Base-by-base conservation (phyloP, 805 yeast species). In the Clavispora vitiphila region DNA sequence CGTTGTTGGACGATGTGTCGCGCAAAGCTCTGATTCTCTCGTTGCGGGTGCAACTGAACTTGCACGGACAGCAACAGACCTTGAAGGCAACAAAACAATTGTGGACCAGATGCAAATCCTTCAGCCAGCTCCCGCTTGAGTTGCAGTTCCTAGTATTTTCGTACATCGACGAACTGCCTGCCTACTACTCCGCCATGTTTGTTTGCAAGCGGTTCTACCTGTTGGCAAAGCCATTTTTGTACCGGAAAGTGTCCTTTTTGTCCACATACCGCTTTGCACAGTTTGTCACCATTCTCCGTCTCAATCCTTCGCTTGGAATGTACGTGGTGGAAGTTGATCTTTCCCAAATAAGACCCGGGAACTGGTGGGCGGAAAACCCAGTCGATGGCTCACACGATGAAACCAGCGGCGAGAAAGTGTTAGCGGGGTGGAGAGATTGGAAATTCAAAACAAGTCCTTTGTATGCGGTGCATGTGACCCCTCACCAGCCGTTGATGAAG, bases 341-440 rank as follows among this genome's bases (percentile, higher is more conserved):
- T 20, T 80, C 90, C 1, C 58, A 50, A 10, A 53, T 70, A 11
- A 58, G 53, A 35, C 61, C 72, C 3, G 69, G 72, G 4, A 59
- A 61, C 41, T 56, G 50, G 37, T 62, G 57, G 41, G 34, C 35
- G 11, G 51, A 47, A 22, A 44, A 41, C 20, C 27, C 25, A 16
- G 31, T 14, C 18, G 55, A 41, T 7, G 49, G 41, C 8, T 15
- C 8, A 8, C 44, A 41, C 14, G 34, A 38, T 15, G 35, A 31
- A n/a, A 29, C 20, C 11, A 32, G 37, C 14, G 29, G 11, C 7
- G 47, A 38, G 25, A 39, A 27, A 26, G 43, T 81, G 2, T 62
- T 76, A 38, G 96, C 96, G 0, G 83, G 91, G 8, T 88, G 96
- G 96, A 73, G 96, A 57, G 96, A 88, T 59, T 88, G 96, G 95